Evolutionary conservation across 495 filamentous ascomycete species (phyloP), one percentile per base, ranked within the genome.

Genomic region (Daldinia vernicosa): DNA sequence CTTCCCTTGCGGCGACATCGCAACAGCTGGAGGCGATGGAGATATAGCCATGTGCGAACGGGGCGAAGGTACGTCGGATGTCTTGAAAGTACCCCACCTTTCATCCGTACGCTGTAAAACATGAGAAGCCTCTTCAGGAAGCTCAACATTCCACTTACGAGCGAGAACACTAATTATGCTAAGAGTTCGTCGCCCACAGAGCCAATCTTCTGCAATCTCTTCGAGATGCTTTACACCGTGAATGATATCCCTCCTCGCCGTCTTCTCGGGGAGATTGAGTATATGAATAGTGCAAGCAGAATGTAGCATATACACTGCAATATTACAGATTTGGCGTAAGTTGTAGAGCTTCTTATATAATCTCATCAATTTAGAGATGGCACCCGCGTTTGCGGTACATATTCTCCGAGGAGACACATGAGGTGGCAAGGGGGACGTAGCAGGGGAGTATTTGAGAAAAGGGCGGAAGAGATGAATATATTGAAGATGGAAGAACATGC

Each of bases 391-490:
- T 73, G 93, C 91, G 2, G 92, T 94, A 81, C 95, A 97, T 47
- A 95, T 86, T 74, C 93, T 93, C 35, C 96, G 89, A 14, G 96
- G 95, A 8, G 94, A 97, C 27, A 97, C 92, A 78, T 97, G 91
- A 7, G 90, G 77, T 6, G 96, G 94, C 0, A 98, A 86, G 0
- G 95, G 93, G 5, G 94, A 95, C 6, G 86, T 90, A 19, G 86
- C 79, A 60, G 89, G 91, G 11, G 88, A 91, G 77, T 97, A 98
- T 78, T 94, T 96, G 37, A 99, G 86, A 78, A 99, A 99, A 0
- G 95, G 95, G 4, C 95, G 92, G 82, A 97, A 99, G 8, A 98
- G 89, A 72, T 99, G 96, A 67, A 99, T 98, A 75, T 95, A 95
- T 39, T 98, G 91, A 1, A 97, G 86, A 74, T 98, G 94, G 78